These are phyloP conservation scores for Clonostachys chloroleuca DNA, from an alignment of 2,329 filamentous ascomycete genomes.

Conservation along the genomic window DNA sequence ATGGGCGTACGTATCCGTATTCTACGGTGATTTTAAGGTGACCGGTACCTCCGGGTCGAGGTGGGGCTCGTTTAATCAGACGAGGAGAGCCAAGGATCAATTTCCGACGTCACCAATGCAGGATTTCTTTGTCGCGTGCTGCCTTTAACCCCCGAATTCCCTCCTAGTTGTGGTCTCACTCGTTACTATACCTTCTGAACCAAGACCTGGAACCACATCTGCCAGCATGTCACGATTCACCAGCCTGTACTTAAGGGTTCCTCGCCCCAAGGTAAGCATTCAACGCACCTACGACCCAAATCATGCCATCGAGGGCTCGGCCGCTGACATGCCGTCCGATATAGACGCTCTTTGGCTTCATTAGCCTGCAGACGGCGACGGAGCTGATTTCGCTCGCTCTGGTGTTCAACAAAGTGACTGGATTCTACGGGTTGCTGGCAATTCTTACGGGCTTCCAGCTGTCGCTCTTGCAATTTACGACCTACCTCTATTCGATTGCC, in stretches of 20 bases:
- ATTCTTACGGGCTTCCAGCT: constrained; percentile 83
- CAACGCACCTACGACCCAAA: no score
- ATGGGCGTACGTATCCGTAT: no score
- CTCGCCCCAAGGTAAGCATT: constrained; percentile 30
- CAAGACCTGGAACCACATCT: no score
- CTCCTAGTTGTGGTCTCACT: no score
- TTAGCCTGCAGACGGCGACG: constrained; percentile 81
- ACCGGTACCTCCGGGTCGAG: no score
- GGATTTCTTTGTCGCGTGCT: no score
- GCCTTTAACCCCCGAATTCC: no score
- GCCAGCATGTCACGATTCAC: constrained; percentile 26
- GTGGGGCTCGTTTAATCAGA: no score
- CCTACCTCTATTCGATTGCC: constrained; percentile 83
- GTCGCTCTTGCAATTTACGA: constrained; percentile 77
- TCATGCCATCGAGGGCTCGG: not conserved
- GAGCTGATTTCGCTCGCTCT: constrained; percentile 80
- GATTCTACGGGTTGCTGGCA: constrained; percentile 84
- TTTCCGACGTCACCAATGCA: no score
- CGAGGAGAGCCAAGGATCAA: no score
- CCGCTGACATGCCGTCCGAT: constrained; percentile 3
- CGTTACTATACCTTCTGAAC: no score
- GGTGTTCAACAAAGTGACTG: constrained; percentile 88
- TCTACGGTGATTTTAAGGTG: no score
- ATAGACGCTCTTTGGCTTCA: constrained; percentile 79
- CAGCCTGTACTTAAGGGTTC: constrained; percentile 28